A percentile compares a stretch with the other conserved stretches of the same genome.
phyloP scores from a whole-genome alignment of 768 basidiomycete genomes.

The Ramaria sp. region DNA sequence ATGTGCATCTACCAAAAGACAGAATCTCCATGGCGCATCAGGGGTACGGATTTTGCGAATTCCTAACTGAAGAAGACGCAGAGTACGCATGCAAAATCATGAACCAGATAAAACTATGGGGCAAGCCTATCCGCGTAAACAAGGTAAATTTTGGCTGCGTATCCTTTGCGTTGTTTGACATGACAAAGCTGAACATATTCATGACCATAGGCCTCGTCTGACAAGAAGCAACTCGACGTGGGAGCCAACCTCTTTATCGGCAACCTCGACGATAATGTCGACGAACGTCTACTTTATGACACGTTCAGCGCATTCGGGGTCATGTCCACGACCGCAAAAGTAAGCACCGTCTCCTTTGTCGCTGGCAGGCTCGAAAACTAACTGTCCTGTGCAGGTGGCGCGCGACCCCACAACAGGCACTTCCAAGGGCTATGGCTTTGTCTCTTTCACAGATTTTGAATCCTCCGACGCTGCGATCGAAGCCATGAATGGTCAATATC shows the following conservation, averaged over 20 bases:
- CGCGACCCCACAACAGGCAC: conserved; percentile 75
- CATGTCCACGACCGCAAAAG: conserved; percentile 87
- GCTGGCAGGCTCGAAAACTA: too few relatives aligned
- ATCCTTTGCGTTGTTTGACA: neutral
- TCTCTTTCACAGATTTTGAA: conserved; percentile 96
- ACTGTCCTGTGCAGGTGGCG: conserved; percentile 54
- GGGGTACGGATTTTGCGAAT: conserved; percentile 99
- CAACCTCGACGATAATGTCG: conserved; percentile 89
- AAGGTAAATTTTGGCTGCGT: conserved; percentile 46
- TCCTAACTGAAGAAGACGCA: conserved; percentile 96
- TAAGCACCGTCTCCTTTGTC: conserved; percentile 22
- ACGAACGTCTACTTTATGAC: conserved; percentile 86
- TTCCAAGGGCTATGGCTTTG: conserved; percentile 96
- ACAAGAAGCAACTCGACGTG: conserved; percentile 96
- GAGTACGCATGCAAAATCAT: conserved; percentile 99
- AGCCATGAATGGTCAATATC: conserved; percentile 93
- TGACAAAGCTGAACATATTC: neutral
- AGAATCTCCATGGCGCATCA: conserved; percentile 97
- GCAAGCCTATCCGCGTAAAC: conserved; percentile 97
- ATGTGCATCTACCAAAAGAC: conserved; percentile 97
- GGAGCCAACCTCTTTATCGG: conserved; percentile 97
- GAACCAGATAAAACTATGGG: conserved; percentile 99
- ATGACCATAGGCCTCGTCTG: conserved; percentile 73
- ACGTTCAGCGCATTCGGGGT: conserved; percentile 93
- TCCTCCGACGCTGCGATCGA: conserved; percentile 93